Percentiles rank a stretch among this genome's conserved stretches.
Conservation (phyloP, 106 monocot species). For the Amphibolis antarctica region DNA sequence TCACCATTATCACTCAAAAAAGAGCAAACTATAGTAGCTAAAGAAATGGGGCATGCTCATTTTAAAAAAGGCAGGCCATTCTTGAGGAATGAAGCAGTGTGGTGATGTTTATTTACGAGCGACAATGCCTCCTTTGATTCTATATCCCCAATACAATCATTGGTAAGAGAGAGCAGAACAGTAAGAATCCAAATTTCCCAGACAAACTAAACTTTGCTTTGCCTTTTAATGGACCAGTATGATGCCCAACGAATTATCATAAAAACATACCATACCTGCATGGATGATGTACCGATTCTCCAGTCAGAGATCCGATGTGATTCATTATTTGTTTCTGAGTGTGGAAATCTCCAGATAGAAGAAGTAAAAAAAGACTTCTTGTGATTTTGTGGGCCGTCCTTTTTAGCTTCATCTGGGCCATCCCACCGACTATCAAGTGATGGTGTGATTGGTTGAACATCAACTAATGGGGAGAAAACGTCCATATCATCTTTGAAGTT, state of each 20-base stretch:
- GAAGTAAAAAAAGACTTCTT: conserved; percentile 36
- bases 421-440: conserved; percentile 67
- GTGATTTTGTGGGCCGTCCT: conserved; percentile 23
- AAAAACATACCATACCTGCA: conserved; percentile 34
- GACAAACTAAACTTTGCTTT: too few relatives aligned
- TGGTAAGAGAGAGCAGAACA: too few relatives aligned
- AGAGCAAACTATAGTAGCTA: too few relatives aligned
- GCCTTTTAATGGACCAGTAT: neutral
- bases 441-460: conserved; percentile 92
- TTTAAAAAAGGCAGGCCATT: too few relatives aligned
- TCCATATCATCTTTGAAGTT: conserved; percentile 96
- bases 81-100: too few relatives aligned
- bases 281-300: conserved; percentile 27
- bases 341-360: conserved; percentile 31
- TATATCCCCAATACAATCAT: too few relatives aligned
- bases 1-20: too few relatives aligned
- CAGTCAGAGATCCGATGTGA: conserved; percentile 55
- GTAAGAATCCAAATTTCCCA: too few relatives aligned
- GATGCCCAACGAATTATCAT: neutral
- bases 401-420: conserved; percentile 50
- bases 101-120: too few relatives aligned
- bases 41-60: too few relatives aligned
- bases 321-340: conserved; percentile 28
- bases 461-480: conserved; percentile 94
- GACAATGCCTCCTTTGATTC: too few relatives aligned